Conservation (phyloP, 2,329 filamentous ascomycete genomes). For the Trichoderma arundinaceum region DNA sequence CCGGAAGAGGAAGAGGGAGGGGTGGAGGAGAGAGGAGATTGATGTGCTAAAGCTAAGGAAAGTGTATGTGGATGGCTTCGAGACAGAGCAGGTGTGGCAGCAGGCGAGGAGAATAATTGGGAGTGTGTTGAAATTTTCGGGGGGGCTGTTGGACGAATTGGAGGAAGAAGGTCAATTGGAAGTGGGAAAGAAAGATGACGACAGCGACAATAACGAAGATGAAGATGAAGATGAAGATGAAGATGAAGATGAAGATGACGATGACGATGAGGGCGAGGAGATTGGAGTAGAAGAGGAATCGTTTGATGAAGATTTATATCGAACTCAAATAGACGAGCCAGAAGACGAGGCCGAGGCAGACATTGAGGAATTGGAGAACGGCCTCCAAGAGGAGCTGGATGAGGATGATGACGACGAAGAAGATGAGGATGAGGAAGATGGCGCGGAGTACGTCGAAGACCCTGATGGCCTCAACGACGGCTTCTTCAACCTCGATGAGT, state of each 20-base stretch:
- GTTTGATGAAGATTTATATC: conserved; percentile 43
- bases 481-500: conserved; percentile 97
- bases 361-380: conserved; percentile 35
- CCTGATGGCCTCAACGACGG: conserved; percentile 90
- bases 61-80: conserved; percentile 86
- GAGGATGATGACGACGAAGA: conserved; percentile 46
- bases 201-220: conserved; percentile 43
- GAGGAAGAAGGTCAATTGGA: conserved; percentile 56
- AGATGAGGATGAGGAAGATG: conserved; percentile 50
- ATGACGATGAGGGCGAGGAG: conserved; percentile 36
- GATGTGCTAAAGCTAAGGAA: conserved; percentile 77
- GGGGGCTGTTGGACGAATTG: conserved; percentile 55
- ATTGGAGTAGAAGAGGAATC: conserved; percentile 44
- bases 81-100: conserved; percentile 89
- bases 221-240: conserved; percentile 46
- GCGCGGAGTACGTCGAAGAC: conserved; percentile 60
- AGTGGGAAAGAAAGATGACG: conserved; percentile 40
- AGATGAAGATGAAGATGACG: conserved; percentile 47
- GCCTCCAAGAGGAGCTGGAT: conserved; percentile 33
- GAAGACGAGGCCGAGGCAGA: conserved; percentile 38
- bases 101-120: conserved; percentile 83
- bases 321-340: conserved; percentile 43
- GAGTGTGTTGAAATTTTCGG: conserved; percentile 57
- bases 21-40: conserved; percentile 49
- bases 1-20: conserved; percentile 76